Conservation (phyloP, 2,329 filamentous ascomycete genomes). For the Aspergillus pseudoviridinutans region DNA sequence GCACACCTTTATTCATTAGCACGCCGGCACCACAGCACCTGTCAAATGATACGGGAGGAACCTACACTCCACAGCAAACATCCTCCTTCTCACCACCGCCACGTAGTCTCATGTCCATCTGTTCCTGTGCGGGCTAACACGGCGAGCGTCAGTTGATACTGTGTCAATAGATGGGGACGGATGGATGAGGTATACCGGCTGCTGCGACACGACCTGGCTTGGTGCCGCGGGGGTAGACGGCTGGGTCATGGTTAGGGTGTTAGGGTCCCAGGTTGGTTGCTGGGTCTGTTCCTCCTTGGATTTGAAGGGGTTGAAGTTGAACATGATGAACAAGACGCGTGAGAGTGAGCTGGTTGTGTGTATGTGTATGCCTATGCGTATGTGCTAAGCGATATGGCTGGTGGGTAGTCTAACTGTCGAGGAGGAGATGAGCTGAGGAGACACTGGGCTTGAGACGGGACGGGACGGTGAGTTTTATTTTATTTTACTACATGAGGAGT, state of each 20-base stretch:
- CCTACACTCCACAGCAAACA: conserved; percentile 34
- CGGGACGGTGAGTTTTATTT: neutral
- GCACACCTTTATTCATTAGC: conserved; percentile 24
- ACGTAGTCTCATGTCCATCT: conserved; percentile 28
- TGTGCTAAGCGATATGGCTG: too few relatives aligned
- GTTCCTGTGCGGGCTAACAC: conserved; percentile 20
- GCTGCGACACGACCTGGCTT: conserved; percentile 24
- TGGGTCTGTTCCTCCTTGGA: conserved; percentile 22
- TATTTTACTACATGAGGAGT: neutral
- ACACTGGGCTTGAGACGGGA: neutral
- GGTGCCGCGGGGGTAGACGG: conserved; percentile 28
- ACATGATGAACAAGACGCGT: conserved; percentile 12
- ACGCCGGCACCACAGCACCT: neutral
- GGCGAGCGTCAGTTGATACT: conserved; percentile 2
- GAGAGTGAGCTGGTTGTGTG: neutral
- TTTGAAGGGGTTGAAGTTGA: conserved; percentile 31
- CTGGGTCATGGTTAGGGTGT: conserved; percentile 31
- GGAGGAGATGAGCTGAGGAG: neutral
- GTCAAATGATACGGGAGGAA: neutral
- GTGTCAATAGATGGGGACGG: neutral
- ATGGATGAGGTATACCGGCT: conserved; percentile 21
- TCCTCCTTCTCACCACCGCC: conserved; percentile 27
- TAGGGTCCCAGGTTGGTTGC: conserved; percentile 26
- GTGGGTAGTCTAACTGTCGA: neutral
- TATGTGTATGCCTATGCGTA: too few relatives aligned